Base-by-base conservation (phyloP, 2,329 filamentous ascomycete genomes). In the Sporothrix dimorphospora region DNA sequence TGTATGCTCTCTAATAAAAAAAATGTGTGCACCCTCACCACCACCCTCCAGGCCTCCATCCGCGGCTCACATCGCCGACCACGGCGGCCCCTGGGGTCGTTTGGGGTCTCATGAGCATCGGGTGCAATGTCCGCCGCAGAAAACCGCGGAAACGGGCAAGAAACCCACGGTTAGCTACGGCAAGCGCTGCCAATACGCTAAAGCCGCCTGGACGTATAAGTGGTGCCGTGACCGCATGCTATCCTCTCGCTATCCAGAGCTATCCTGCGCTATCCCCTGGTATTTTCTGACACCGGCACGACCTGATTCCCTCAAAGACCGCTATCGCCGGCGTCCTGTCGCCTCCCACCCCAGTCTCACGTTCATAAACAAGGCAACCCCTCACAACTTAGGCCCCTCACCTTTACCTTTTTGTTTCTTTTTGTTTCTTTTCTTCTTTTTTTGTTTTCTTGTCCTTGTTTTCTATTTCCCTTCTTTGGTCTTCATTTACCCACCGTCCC, bases 101-200 rank as follows among this genome's bases (percentile, higher is more conserved):
- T 40, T 47, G 40, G 38, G 42, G 42, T 34, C 63, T 45, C 63
- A 67, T 67, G 63, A 49, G 42, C 38, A 24, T 67, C 45, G 24
- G 42, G 7, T 51, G 42, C 63, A 67, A 67, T n/a, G 24, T 67
- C 42, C 63, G 42, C 27, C 63, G 27, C 16, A 12, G n/a, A 65
- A 65, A 45, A 45, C n/a, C 34, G 57, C 19, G 4, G 11, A 8
- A 16, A n/a, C 4, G 14, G 1, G 21, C 19, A 45, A 67, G 40
- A 49, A n/a, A 27, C 42, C 63, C 8, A 47, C 42, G 24, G 63
- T 8, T 51, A 67, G 14, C 42, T 38, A 49, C 42, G 24, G 27
- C 24, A 67, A 49, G 19, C 16, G 12, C 45, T 67, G 42, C 30
- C 30, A 47, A n/a, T 47, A 34, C 63, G 42, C 27, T 51, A 67